A percentile compares a stretch with the other conserved stretches of the same genome.
phyloP scores from a whole-genome alignment of 2,329 filamentous ascomycete genomes.

The Aspergillus flavus region DNA sequence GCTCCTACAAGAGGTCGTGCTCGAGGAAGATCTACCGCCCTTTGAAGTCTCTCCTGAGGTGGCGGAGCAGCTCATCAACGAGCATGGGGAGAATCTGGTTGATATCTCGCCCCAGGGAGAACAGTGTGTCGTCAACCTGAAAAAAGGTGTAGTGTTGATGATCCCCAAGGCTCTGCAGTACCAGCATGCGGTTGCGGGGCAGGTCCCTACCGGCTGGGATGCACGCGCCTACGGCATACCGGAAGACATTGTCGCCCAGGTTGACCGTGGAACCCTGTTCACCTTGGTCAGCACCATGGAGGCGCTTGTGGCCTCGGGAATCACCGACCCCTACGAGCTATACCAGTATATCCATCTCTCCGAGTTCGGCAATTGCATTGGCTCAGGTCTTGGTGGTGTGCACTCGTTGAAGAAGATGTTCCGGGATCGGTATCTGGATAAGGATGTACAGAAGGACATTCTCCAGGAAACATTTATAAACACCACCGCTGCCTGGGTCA shows the following conservation, averaged over 20 bases:
- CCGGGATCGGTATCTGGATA: constrained; percentile 94
- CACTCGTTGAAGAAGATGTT: constrained; percentile 95
- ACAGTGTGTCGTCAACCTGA: constrained; percentile 91
- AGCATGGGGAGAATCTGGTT: constrained; percentile 97
- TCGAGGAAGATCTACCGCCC: constrained; percentile 93
- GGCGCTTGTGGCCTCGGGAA: constrained; percentile 85
- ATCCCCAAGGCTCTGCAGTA: constrained; percentile 97
- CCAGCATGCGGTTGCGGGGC: constrained; percentile 94
- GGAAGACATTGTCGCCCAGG: constrained; percentile 95
- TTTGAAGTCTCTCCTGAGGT: constrained; percentile 98
- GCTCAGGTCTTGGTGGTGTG: constrained; percentile 96
- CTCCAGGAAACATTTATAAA: constrained; percentile 99
- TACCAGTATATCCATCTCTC: constrained; percentile 99
- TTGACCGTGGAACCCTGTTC: constrained; percentile 94
- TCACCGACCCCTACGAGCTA: constrained; percentile 98
- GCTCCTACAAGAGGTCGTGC: constrained; percentile 94
- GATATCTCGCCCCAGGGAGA: constrained; percentile 94
- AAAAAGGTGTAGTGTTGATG: constrained; percentile 91
- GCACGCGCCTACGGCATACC: constrained; percentile 94
- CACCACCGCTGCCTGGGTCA: constrained; percentile 99
- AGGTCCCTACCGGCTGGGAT: constrained; percentile 96
- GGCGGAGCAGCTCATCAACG: constrained; percentile 93
- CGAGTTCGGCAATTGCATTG: constrained; percentile 96
- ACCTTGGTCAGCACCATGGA: constrained; percentile 93
- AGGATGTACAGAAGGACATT: constrained; percentile 97